Evolutionary conservation across 164 flowering plant species (phyloP), one percentile per base, ranked within the genome.

Genomic region (Brasenia schreberi): DNA sequence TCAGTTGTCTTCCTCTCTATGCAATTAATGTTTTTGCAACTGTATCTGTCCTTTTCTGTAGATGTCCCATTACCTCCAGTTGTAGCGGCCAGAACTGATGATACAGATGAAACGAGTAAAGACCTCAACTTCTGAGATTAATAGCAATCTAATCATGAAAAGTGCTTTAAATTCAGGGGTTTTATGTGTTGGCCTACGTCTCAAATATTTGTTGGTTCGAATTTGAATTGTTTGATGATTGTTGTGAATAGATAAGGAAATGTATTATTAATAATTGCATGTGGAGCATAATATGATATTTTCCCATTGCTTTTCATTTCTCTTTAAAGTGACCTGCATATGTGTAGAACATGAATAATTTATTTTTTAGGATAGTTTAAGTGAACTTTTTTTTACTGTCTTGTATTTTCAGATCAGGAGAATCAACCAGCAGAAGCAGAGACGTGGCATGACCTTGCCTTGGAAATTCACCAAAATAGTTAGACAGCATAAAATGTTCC

Each of bases 51-150:
- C 42, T 63, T 64, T 67, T 39, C 2, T 77, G 64, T 79, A 89
- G 96, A 86, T 74, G 83, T 85, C 67, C 77, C 77, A 42, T 67
- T 88, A 64, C 92, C 92, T 3, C 83, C 82, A 18, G 82, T 80
- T 10, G 59, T 81, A 65, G 81, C 77, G 56, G 75, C 81, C n/a
- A 81, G 89, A 5, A 77, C 81, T 18, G 97, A 88, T 62, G 97
- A 90, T 43, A 70, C 80, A 59, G 97, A 90, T 75, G 97, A 90
- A 16, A 65, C 92, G 59, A 86, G 96, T 89, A 85, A 60, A 9
- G 9, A 23, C 27, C 63, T 19, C 19, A 9, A 60, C 11, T 60
- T n/a, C n/a, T n/a, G 27, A 60, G 9, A n/a, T 1, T 60, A 19
- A 5, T 7, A 60, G 7, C n/a, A n/a, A n/a, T 60, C 2, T 9